Conservation (phyloP, 2,329 filamentous ascomycete genomes). For the Fusarium zealandicum region DNA sequence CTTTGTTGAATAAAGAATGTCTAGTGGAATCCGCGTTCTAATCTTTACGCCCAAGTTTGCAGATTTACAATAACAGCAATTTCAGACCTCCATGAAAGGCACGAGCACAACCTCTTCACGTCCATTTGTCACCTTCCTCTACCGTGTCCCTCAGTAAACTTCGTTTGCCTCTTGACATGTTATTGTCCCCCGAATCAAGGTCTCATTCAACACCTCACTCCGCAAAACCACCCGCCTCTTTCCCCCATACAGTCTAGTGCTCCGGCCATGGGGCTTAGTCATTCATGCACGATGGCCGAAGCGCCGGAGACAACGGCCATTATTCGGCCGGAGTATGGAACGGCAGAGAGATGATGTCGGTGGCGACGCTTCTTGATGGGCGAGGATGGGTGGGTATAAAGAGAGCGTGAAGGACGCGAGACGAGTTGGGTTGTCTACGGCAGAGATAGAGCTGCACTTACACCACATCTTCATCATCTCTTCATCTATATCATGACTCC, state of each 20-base stretch:
- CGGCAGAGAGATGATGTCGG: background rate
- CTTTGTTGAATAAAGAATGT: conserved; percentile 25
- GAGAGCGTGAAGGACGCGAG: no score
- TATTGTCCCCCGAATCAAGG: background rate
- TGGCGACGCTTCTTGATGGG: background rate
- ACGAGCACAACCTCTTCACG: background rate
- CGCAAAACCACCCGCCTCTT: background rate
- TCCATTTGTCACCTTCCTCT: background rate
- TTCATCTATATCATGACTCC: conserved; percentile 22
- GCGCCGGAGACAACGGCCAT: conserved; percentile 23
- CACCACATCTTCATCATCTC: background rate
- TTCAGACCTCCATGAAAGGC: no score
- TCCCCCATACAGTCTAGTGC: background rate
- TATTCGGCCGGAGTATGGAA: background rate
- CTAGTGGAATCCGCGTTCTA: no score
- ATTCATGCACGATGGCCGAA: conserved; percentile 24
- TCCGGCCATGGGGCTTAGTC: conserved; percentile 20
- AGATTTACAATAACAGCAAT: background rate
- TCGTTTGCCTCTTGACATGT: background rate
- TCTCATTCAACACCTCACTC: background rate
- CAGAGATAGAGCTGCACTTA: background rate
- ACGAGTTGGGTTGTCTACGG: no score
- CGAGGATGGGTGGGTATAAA: background rate
- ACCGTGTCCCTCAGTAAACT: background rate
- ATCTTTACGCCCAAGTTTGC: background rate